Base-by-base conservation (phyloP, 2,329 filamentous ascomycete species). In the Microsporum ferrugineum region DNA sequence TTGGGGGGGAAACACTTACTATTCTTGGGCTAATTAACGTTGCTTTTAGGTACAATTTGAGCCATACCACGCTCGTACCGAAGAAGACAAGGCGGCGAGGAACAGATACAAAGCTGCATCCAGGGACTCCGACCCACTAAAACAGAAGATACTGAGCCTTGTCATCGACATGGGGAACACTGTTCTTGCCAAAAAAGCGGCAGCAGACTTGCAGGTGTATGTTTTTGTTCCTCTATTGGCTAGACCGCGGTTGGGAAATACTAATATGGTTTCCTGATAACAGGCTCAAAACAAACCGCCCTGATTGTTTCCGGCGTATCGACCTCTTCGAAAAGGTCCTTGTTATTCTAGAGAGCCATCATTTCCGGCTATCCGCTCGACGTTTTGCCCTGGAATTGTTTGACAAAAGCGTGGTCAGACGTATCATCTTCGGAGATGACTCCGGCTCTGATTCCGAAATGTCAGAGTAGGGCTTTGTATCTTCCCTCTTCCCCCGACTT, bases 301-400 rank as follows among this genome's bases (percentile, higher is more conserved):
- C 85, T 0, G 79, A 85, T 0, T 85, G 86, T 0, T 96, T 99
- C 71, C 82, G 82, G 41, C 87, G 88, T 68, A 83, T 87, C 3
- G 79, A 81, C 3, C 82, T 99, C 47, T 97, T 97, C 77, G 86
- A 86, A 66, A 89, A 91, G 69, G 86, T 94, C 55, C 86, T 99
- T 78, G 83, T 84, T 6, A 80, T 97, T 57, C 80, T 99, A 62
- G 91, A 96, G 73, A 86, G 84, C 66, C 92, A 96, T 68, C 90
- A 95, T 71, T 97, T 94, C 74, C 84, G 91, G 27, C 81, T 99
- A 1, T 87, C 87, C 0, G 88, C 95, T 33, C 87, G 92, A 64
- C 86, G 92, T 53, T 91, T 96, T 75, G 88, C 96, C 39, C 86
- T 97, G 63, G 94, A 97, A 71, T 77, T 99, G 27, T 99, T 99